Conservation (phyloP, 2,329 filamentous ascomycete species). For the Botrytis fabae region DNA sequence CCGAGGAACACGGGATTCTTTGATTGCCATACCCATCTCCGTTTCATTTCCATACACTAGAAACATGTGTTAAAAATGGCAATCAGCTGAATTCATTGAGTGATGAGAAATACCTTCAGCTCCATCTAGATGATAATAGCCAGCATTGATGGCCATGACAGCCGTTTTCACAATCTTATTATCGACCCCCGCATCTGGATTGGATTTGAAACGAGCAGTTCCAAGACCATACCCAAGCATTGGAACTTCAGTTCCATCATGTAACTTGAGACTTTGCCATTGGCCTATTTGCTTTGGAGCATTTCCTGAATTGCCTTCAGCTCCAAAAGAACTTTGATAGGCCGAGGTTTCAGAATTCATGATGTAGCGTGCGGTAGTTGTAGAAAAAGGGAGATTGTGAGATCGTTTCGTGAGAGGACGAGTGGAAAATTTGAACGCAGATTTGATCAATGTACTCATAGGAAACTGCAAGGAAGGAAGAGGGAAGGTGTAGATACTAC, state of each 20-base stretch:
- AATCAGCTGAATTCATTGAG: not conserved
- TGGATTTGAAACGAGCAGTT: conserved; percentile 62
- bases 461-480: not conserved
- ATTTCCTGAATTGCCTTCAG: conserved; percentile 57
- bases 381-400: not conserved
- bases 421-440: not conserved
- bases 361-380: conserved; percentile 31
- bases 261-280: conserved; percentile 66
- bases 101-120: conserved; percentile 57
- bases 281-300: conserved; percentile 66
- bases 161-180: conserved; percentile 52
- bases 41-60: conserved; percentile 63
- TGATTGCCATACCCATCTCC: conserved; percentile 72
- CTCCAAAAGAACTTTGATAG: conserved; percentile 37
- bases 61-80: not conserved
- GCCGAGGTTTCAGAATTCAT: conserved; percentile 48
- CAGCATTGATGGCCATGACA: conserved; percentile 65
- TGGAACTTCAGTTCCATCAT: conserved; percentile 72
- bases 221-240: conserved; percentile 72
- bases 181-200: conserved; percentile 48
- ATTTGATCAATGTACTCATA: not conserved
- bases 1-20: conserved; percentile 62
- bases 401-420: not conserved
- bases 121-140: conserved; percentile 72
- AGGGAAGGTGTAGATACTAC: not conserved